Base-by-base conservation (phyloP, 2,329 filamentous ascomycete species). In the Arachnopeziza araneosa region DNA sequence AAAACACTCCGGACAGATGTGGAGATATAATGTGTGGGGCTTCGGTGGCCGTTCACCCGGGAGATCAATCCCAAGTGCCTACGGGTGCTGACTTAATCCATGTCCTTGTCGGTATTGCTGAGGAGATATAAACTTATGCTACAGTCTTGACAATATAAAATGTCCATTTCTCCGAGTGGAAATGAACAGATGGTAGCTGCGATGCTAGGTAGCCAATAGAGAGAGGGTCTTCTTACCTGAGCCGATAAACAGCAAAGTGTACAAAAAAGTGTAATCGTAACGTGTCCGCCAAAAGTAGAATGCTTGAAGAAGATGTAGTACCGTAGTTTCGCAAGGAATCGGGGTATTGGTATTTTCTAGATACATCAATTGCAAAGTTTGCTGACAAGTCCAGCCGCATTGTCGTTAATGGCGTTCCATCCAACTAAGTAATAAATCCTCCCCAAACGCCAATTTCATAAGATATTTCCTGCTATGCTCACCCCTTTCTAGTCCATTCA, bases 401-500 rank as follows among this genome's bases (percentile, higher is more conserved):
- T 59, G 50, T n/a, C 24, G 10, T 9, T 52, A 44, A 44, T 44
- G 5, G 36, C 17, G 12, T 44, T 44, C 36, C 50, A 52, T 52
- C 50, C 50, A 52, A 23, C 50, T 22, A 52, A 52, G 4, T 52
- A 32, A 44, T n/a, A 36, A 53, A 48, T 22, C 32, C 12, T 30
- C 26, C 52, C 55, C n/a, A 36, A 14, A 48, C 52, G 21, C 19
- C 36, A 19, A 22, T 23, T 14, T 22, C 50, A 53, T 26, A 52
- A 56, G 52, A 21, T 54, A 55, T 50, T 30, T 54, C 24, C 32
- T 9, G 6, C 36, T 30, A 23, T 32, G 24, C 24, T 44, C 21
- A 24, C 48, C 26, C 32, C 26, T 50, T n/a, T 24, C 36, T 24
- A 57, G 51, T 32, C 26, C 26, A 52, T 62, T 68, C 73, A 86